Percentiles rank a stretch among this genome's conserved stretches.
Evolutionary conservation across 148 eudicot genomes (phyloP).

Genomic region (Pharnaceum exiguum): DNA sequence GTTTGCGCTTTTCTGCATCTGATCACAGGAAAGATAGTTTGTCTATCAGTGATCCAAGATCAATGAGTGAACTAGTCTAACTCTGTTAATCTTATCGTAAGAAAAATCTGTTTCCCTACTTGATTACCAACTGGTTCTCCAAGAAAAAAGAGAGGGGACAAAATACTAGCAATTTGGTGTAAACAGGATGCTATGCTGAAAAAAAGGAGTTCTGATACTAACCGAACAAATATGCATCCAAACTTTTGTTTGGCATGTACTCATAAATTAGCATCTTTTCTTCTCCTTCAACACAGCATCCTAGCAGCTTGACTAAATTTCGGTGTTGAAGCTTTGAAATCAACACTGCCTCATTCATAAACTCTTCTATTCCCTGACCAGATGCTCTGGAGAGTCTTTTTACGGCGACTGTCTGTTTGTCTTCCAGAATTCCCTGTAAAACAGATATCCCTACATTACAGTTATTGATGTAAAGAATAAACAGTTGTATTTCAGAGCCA

Average conservation of each 20-base stretch:
- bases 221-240: slow-evolving; percentile 53
- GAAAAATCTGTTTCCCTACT: too few species aligned
- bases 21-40: background rate
- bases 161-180: background rate
- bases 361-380: slow-evolving; percentile 43
- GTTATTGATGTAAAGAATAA: background rate
- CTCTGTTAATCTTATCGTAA: background rate
- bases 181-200: background rate
- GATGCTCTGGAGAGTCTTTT: slow-evolving; percentile 56
- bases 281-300: slow-evolving; percentile 41
- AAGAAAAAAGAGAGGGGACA: too few species aligned
- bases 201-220: slow-evolving; percentile 15
- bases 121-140: too few species aligned
- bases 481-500: background rate
- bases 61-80: too few species aligned
- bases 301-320: slow-evolving; percentile 47
- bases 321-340: slow-evolving; percentile 57
- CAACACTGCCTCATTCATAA: slow-evolving; percentile 45
- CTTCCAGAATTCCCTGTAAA: slow-evolving; percentile 34
- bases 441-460: background rate
- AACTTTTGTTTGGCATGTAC: slow-evolving; percentile 49
- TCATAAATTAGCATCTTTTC: slow-evolving; percentile 48
- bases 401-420: slow-evolving; percentile 41
- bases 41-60: background rate
- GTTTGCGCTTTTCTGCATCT: slow-evolving; percentile 19